Conservation (phyloP, 805 yeast species). For the Candida quercuum region DNA sequence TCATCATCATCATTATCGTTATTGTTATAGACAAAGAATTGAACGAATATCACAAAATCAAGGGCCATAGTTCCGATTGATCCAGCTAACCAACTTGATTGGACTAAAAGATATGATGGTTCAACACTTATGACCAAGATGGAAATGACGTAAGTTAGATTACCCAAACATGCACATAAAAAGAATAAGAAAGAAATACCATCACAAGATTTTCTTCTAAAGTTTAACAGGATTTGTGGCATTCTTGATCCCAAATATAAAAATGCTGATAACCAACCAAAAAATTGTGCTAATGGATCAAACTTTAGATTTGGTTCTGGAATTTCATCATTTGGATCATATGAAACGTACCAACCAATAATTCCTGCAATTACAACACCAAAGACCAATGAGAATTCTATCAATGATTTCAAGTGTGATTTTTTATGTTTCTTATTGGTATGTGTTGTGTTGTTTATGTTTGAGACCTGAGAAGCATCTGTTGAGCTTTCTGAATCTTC, state of each 20-base stretch:
- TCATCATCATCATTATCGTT: constrained; percentile 12
- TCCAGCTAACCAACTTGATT: constrained; percentile 91
- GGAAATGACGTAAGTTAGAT: constrained; percentile 82
- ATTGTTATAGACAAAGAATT: constrained; percentile 68
- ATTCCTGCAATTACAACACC: constrained; percentile 72
- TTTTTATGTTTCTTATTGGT: constrained; percentile 9
- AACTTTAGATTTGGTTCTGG: constrained; percentile 46
- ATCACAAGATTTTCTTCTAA: constrained; percentile 84
- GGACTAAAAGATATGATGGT: constrained; percentile 65
- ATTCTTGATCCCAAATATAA: constrained; percentile 82
- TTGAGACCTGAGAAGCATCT: constrained; percentile 10
- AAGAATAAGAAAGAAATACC: constrained; percentile 93
- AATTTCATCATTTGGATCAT: constrained; percentile 31
- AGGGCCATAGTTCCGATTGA: constrained; percentile 79
- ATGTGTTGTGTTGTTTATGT: constrained; percentile 1
- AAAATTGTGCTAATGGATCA: constrained; percentile 77
- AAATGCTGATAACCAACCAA: constrained; percentile 75
- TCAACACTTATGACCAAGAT: constrained; percentile 74
- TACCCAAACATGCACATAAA: constrained; percentile 92
- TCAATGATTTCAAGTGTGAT: constrained; percentile 17
- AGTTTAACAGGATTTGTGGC: constrained; percentile 87
- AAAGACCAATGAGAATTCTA: constrained; percentile 47
- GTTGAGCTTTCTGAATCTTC: constrained; percentile 16
- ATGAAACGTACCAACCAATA: constrained; percentile 80
- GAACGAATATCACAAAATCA: constrained; percentile 80